Percentiles rank a stretch among this genome's conserved stretches.
Conservation (phyloP, 805 yeast species). For the Spathaspora boniae region DNA sequence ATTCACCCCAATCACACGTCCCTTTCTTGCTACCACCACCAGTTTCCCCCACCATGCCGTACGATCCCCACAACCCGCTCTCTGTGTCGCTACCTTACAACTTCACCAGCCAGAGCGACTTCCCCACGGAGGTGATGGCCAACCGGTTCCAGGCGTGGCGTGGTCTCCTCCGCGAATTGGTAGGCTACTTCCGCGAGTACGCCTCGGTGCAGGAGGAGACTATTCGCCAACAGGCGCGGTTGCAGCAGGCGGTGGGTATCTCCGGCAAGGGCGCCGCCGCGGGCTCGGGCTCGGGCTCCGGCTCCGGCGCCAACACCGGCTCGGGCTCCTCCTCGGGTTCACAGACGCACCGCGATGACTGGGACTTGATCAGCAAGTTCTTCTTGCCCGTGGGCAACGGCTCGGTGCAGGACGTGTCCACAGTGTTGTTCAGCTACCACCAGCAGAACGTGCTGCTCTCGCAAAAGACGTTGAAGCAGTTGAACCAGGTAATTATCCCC, state of each 20-base stretch:
- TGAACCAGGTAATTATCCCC: conserved; percentile 47
- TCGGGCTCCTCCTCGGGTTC: conserved; percentile 3
- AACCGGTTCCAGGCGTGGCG: conserved; percentile 86
- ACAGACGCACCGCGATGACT: conserved; percentile 23
- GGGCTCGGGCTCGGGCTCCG: not conserved
- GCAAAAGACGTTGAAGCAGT: conserved; percentile 46
- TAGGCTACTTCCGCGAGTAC: conserved; percentile 72
- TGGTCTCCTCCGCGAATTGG: conserved; percentile 66
- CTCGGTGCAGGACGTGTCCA: conserved; percentile 80
- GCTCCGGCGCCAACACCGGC: conserved; percentile 2
- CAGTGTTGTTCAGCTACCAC: conserved; percentile 52
- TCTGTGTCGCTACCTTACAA: conserved; percentile 37
- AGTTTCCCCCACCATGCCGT: conserved; percentile 7
- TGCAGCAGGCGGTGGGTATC: conserved; percentile 67
- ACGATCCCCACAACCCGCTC: conserved; percentile 29
- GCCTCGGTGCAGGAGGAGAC: conserved; percentile 87
- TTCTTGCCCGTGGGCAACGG: conserved; percentile 71
- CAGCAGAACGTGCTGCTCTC: conserved; percentile 36
- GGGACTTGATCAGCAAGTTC: conserved; percentile 40
- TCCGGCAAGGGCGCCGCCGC: conserved; percentile 10
- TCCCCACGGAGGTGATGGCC: conserved; percentile 85
- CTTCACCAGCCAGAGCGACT: conserved; percentile 31
- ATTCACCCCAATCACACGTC: too few relatives aligned
- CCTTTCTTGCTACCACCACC: too few relatives aligned
- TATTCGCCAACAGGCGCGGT: conserved; percentile 73